phyloP scores from a whole-genome alignment of 1,139 yeast genomes.

The Pichia sp. region DNA sequence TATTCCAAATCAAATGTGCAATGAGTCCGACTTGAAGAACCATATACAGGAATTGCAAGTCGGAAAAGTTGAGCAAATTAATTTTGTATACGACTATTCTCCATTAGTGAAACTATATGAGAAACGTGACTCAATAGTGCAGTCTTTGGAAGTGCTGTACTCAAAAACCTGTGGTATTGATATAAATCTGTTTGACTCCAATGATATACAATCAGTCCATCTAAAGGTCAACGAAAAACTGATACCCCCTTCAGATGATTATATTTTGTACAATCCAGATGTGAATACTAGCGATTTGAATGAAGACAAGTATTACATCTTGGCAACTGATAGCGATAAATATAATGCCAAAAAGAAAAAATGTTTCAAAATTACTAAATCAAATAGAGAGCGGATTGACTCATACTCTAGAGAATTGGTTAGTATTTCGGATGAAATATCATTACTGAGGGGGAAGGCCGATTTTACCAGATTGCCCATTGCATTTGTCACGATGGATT shows the following conservation, averaged over 20 bases:
- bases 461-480: constrained; percentile 41
- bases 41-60: constrained; percentile 60
- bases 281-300: constrained; percentile 4
- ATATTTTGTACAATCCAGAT: constrained; percentile 21
- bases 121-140: constrained; percentile 35
- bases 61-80: constrained; percentile 54
- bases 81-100: constrained; percentile 53
- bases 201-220: constrained; percentile 14
- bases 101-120: constrained; percentile 42
- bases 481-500: constrained; percentile 81
- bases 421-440: constrained; percentile 54
- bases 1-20: constrained; percentile 43
- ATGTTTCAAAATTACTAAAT: constrained; percentile 5
- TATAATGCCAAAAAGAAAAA: constrained; percentile 33
- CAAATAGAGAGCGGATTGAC: constrained; percentile 51
- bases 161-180: constrained; percentile 44
- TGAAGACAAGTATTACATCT: constrained; percentile 10
- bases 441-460: constrained; percentile 41
- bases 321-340: constrained; percentile 17
- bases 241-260: constrained; percentile 17
- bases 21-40: constrained; percentile 42
- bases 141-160: constrained; percentile 43
- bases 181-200: constrained; percentile 27
- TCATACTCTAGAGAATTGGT: constrained; percentile 54
- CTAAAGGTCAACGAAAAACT: constrained; percentile 10